These are phyloP conservation scores for Astrothelium macrocarpum DNA, from an alignment of 495 filamentous ascomycete genomes.

Conservation along the genomic window DNA sequence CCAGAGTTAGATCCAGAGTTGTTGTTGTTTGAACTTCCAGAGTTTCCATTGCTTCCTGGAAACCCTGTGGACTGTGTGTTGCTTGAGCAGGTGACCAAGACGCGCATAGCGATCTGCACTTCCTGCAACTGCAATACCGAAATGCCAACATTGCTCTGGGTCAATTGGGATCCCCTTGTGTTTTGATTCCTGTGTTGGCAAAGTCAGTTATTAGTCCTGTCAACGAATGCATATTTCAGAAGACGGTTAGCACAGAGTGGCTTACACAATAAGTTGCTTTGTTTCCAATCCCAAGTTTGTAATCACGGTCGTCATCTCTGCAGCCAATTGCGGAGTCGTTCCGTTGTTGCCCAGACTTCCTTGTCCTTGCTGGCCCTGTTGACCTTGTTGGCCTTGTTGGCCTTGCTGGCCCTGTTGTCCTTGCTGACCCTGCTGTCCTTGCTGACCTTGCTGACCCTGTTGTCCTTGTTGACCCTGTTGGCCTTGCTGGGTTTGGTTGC, in stretches of 20 bases:
- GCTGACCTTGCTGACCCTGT: neutral
- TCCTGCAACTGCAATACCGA: slow-evolving; percentile 5
- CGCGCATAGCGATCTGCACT: neutral
- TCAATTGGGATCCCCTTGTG: neutral
- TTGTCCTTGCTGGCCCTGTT: too few species aligned
- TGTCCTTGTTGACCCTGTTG: neutral
- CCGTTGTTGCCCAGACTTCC: too few species aligned
- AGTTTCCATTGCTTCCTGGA: too few species aligned
- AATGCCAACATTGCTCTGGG: neutral
- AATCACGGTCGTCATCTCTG: neutral
- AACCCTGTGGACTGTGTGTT: too few species aligned
- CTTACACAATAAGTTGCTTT: slow-evolving; percentile 3
- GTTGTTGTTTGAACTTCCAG: too few species aligned
- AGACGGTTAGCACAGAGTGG: neutral
- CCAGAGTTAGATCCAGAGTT: too few species aligned
- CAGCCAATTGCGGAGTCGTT: too few species aligned
- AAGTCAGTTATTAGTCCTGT: neutral
- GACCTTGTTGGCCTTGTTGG: too few species aligned
- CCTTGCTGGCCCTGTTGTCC: neutral
- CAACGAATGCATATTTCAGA: neutral
- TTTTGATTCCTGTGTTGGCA: neutral
- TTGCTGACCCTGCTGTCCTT: neutral
- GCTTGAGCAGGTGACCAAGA: neutral
- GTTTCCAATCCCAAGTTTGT: neutral
- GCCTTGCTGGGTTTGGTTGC: neutral